phyloP scores from a whole-genome alignment of 2,329 filamentous ascomycete species.

The Dichotomopilus funicola region DNA sequence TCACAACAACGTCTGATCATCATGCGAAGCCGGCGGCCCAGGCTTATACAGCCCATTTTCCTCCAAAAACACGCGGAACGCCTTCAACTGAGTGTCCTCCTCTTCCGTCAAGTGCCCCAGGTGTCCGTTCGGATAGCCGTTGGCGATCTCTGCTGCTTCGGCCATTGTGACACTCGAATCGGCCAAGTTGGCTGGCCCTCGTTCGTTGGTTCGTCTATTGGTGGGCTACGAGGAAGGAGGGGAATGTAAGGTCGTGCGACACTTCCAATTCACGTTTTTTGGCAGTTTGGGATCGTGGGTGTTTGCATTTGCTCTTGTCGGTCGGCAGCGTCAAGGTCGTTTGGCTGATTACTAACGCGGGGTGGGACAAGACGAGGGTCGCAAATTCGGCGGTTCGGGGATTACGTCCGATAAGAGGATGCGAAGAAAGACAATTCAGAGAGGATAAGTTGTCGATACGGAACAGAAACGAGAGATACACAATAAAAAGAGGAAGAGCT shows the following conservation, averaged over 20 bases:
- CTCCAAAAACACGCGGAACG: conserved; percentile 64
- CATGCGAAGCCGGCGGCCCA: conserved; percentile 54
- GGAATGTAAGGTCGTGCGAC: background rate
- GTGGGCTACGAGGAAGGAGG: background rate
- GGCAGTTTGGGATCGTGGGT: too few species aligned
- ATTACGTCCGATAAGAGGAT: too few species aligned
- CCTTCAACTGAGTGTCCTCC: conserved; percentile 59
- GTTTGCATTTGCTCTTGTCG: background rate
- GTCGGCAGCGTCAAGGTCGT: too few species aligned
- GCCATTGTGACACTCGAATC: conserved; percentile 4
- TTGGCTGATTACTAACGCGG: too few species aligned
- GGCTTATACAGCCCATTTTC: conserved; percentile 59
- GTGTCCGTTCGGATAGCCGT: conserved; percentile 68
- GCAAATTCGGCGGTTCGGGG: too few species aligned
- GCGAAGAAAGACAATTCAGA: too few species aligned
- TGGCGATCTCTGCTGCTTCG: conserved; percentile 20
- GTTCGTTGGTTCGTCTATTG: background rate
- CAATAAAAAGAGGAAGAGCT: too few species aligned
- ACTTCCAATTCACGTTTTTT: too few species aligned
- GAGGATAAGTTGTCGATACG: too few species aligned
- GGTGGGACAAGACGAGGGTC: too few species aligned
- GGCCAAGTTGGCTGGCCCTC: background rate
- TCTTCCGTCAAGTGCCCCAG: conserved; percentile 65
- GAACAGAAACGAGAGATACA: too few species aligned
- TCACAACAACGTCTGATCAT: conserved; percentile 67